These are phyloP conservation scores for Echites panduratus DNA, from an alignment of 257 asterid species.

Conservation along the genomic window DNA sequence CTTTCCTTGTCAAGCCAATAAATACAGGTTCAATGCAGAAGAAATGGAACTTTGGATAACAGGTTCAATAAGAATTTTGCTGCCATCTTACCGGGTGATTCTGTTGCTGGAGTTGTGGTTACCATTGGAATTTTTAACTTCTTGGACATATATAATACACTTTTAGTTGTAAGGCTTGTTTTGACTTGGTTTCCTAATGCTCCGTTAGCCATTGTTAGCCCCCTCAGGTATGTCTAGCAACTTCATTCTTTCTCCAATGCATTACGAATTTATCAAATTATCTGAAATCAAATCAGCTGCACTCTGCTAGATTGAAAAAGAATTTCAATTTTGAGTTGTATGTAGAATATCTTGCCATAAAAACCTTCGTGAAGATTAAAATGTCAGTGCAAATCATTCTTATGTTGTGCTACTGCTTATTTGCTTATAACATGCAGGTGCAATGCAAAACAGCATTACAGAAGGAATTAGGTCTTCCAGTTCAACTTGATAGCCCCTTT, in stretches of 20 bases:
- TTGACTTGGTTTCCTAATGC: constrained; percentile 93
- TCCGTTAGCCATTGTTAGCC: constrained; percentile 76
- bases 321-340: neutral
- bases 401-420: neutral
- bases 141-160: constrained; percentile 75
- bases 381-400: neutral
- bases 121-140: constrained; percentile 65
- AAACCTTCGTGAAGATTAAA: neutral
- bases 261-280: neutral
- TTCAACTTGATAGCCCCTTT: constrained; percentile 73
- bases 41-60: constrained; percentile 28
- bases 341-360: neutral
- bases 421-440: constrained; percentile 34
- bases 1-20: neutral
- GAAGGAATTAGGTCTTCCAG: constrained; percentile 85
- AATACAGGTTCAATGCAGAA: constrained; percentile 36
- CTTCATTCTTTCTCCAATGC: constrained; percentile 6
- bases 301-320: neutral
- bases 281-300: neutral
- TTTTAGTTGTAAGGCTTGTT: constrained; percentile 73
- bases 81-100: constrained; percentile 81
- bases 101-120: constrained; percentile 77
- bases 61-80: constrained; percentile 50
- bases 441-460: constrained; percentile 79
- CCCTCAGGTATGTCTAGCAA: constrained; percentile 55